Percentiles rank a stretch among this genome's conserved stretches.
phyloP scores from a whole-genome alignment of 2,329 filamentous ascomycete genomes.

The Bertia moriformis region DNA sequence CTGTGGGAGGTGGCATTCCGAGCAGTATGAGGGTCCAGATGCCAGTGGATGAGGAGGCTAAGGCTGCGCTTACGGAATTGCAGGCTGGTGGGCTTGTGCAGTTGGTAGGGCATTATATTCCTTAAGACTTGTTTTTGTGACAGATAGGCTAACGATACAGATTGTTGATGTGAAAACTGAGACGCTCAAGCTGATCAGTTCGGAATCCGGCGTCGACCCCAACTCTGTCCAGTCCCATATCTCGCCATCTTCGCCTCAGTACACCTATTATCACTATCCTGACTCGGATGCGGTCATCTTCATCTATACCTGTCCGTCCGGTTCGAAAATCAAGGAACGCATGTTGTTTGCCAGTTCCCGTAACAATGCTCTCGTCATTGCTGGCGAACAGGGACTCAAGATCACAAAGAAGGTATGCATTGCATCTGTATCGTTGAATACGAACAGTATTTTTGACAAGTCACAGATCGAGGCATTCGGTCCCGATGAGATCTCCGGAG shows the following conservation, averaged over 20 bases:
- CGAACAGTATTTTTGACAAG: slow-evolving; percentile 2
- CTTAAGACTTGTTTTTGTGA: too few relatives aligned
- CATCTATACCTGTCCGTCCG: slow-evolving; percentile 48
- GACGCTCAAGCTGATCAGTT: slow-evolving; percentile 34
- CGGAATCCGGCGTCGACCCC: slow-evolving; percentile 23
- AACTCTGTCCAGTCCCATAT: slow-evolving; percentile 28
- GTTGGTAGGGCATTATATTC: slow-evolving; percentile 23
- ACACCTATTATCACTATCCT: slow-evolving; percentile 42
- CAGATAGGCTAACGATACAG: slow-evolving; percentile 9
- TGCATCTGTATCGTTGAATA: background rate
- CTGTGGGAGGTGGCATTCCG: slow-evolving; percentile 13
- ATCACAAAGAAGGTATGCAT: slow-evolving; percentile 35
- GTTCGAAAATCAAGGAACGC: slow-evolving; percentile 46
- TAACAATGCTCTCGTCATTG: slow-evolving; percentile 32
- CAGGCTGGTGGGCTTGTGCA: slow-evolving; percentile 17
- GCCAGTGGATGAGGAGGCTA: slow-evolving; percentile 34
- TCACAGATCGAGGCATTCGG: slow-evolving; percentile 39
- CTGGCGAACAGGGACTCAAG: slow-evolving; percentile 37
- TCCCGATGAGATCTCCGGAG: slow-evolving; percentile 38
- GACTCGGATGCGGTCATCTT: slow-evolving; percentile 34
- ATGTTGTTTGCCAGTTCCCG: slow-evolving; percentile 51
- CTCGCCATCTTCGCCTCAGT: slow-evolving; percentile 36
- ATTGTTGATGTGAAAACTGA: slow-evolving; percentile 33
- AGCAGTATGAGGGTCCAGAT: slow-evolving; percentile 30
- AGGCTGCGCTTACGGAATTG: slow-evolving; percentile 28